Percentiles rank a stretch among this genome's conserved stretches.
These are phyloP conservation scores for Cyberlindnera lachancei DNA, from an alignment of 805 yeast genomes.

Conservation along the genomic window DNA sequence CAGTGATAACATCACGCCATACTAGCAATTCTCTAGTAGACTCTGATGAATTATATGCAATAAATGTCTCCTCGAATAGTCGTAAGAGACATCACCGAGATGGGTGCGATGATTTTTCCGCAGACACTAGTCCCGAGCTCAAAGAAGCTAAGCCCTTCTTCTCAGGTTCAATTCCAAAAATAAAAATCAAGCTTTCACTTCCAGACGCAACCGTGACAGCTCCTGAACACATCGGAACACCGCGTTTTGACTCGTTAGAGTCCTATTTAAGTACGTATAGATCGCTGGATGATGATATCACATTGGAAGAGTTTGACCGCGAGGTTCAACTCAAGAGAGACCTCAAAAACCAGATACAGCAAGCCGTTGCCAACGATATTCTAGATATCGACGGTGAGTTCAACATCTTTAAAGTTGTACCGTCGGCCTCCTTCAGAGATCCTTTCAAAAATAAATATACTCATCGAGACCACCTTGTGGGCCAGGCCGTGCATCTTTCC, in stretches of 20 bases:
- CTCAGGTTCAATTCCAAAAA: slow-evolving; percentile 15
- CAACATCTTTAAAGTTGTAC: slow-evolving; percentile 29
- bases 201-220: slow-evolving; percentile 48
- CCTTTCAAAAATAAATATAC: slow-evolving; percentile 40
- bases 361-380: slow-evolving; percentile 38
- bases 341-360: slow-evolving; percentile 35
- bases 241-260: slow-evolving; percentile 34
- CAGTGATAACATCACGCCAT: too few species aligned
- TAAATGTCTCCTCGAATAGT: too few species aligned
- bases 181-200: slow-evolving; percentile 25
- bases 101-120: too few species aligned
- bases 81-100: too few species aligned
- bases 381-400: slow-evolving; percentile 38
- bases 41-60: too few species aligned
- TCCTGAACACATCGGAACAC: slow-evolving; percentile 48
- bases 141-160: too few species aligned
- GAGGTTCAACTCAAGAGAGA: slow-evolving; percentile 46
- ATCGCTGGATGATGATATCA: slow-evolving; percentile 53
- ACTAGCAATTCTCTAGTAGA: too few species aligned
- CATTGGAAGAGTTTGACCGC: slow-evolving; percentile 52
- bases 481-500: slow-evolving; percentile 69
- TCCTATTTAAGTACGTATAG: slow-evolving; percentile 48
- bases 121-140: too few species aligned
- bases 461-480: slow-evolving; percentile 64
- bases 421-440: slow-evolving; percentile 40